Evolutionary conservation across 345 rosid species (phyloP).

Genomic region (Hevea brasiliensis): DNA sequence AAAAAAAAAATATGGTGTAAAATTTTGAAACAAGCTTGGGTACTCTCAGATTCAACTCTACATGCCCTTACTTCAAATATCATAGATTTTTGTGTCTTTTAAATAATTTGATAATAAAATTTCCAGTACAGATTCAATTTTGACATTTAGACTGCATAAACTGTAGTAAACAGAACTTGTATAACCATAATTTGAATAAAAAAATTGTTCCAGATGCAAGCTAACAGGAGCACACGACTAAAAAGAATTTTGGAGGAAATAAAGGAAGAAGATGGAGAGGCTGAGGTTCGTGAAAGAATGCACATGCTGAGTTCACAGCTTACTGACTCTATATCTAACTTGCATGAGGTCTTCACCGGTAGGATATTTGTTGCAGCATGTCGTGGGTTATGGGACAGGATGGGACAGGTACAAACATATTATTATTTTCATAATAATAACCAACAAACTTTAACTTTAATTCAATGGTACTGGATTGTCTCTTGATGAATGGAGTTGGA

Average conservation of each 20-base stretch:
- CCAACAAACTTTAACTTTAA: too few species aligned
- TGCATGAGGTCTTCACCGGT: slow-evolving; percentile 75
- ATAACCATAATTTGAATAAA: background rate
- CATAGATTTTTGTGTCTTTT: too few species aligned
- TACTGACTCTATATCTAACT: slow-evolving; percentile 65
- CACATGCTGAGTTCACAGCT: slow-evolving; percentile 69
- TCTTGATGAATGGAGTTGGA: too few species aligned
- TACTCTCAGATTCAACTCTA: too few species aligned
- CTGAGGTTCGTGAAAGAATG: slow-evolving; percentile 86
- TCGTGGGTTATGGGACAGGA: slow-evolving; percentile 92
- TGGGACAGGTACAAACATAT: slow-evolving; percentile 66
- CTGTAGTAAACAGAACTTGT: background rate
- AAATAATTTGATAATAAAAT: too few species aligned
- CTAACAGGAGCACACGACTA: slow-evolving; percentile 64
- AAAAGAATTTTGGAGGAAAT: slow-evolving; percentile 87
- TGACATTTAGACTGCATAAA: slow-evolving; percentile 1
- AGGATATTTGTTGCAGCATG: slow-evolving; percentile 77
- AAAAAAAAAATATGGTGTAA: too few species aligned
- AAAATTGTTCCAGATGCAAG: slow-evolving; percentile 60
- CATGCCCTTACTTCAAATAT: too few species aligned
- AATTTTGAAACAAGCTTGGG: too few species aligned
- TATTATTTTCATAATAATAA: background rate
- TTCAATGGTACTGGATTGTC: too few species aligned
- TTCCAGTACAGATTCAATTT: too few species aligned
- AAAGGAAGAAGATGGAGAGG: slow-evolving; percentile 89